Evolutionary conservation across 768 basidiomycete genomes (phyloP).

Genomic region (Tulasnella sp.): DNA sequence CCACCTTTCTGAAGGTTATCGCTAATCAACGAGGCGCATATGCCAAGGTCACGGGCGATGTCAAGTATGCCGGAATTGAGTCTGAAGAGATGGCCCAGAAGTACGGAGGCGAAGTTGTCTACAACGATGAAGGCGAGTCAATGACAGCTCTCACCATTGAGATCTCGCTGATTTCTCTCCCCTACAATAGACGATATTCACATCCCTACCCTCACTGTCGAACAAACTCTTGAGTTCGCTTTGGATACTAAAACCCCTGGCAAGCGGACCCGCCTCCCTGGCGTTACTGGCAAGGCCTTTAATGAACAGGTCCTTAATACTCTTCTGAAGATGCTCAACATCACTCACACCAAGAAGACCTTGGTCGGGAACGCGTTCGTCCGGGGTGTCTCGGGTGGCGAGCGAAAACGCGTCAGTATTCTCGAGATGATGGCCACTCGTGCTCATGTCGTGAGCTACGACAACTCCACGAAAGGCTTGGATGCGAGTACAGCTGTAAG

Average conservation of each 20-base stretch:
- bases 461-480: constrained; percentile 34
- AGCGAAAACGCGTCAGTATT: constrained; percentile 80
- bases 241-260: constrained; percentile 44
- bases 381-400: constrained; percentile 66
- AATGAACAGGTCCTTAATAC: constrained; percentile 48
- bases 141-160: neutral
- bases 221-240: constrained; percentile 52
- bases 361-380: constrained; percentile 74
- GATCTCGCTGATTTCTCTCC: neutral
- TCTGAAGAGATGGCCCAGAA: constrained; percentile 44
- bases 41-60: constrained; percentile 42
- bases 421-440: constrained; percentile 71
- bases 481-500: constrained; percentile 37
- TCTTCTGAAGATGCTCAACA: constrained; percentile 66
- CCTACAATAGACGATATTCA: constrained; percentile 47
- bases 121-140: constrained; percentile 54
- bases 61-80: constrained; percentile 49
- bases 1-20: constrained; percentile 52
- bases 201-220: constrained; percentile 51
- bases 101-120: constrained; percentile 40
- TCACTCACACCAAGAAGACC: constrained; percentile 67
- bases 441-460: constrained; percentile 39
- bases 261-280: constrained; percentile 37
- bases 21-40: constrained; percentile 43
- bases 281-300: constrained; percentile 40